Conservation (phyloP, 768 basidiomycete genomes). For the Chalciporus sphaerocephalus region DNA sequence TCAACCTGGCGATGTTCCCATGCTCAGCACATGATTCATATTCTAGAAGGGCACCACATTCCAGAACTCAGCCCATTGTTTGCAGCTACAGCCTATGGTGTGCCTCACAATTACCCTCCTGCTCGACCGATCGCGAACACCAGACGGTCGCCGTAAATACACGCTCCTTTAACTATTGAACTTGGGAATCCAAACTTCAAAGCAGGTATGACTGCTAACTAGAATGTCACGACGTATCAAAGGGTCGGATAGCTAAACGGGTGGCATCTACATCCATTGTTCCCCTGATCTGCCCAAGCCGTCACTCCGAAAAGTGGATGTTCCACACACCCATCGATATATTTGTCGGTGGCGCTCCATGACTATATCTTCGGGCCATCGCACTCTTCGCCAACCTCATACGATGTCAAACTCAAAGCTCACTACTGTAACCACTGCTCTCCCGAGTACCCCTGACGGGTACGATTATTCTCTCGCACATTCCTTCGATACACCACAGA, state of each 20-base stretch:
- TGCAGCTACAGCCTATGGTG: conserved; percentile 1
- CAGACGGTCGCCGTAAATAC: not conserved
- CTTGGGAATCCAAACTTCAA: conserved; percentile 14
- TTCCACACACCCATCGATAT: conserved; percentile 18
- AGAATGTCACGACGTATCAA: not conserved
- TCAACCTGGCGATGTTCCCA: not conserved
- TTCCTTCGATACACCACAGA: conserved; percentile 24
- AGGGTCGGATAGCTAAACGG: not conserved
- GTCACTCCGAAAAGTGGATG: conserved; percentile 10
- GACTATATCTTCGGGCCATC: not conserved
- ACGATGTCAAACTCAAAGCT: conserved; percentile 10
- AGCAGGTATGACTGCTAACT: conserved; percentile 6
- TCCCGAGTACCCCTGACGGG: conserved; percentile 7
- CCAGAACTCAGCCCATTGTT: conserved; percentile 1
- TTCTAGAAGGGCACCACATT: conserved; percentile 10
- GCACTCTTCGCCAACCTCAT: conserved; percentile 5
- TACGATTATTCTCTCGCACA: conserved; percentile 25
- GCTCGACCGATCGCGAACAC: conserved; percentile 13
- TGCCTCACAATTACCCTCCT: conserved; percentile 15
- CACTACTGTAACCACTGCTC: conserved; percentile 11
- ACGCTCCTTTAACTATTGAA: not conserved
- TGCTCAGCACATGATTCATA: not conserved
- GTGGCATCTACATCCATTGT: conserved; percentile 12
- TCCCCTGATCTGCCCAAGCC: conserved; percentile 12
- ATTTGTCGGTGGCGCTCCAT: conserved; percentile 6